These are phyloP conservation scores for Basidiobolus meristosporus DNA, from an alignment of 371 early-diverging fungal genomes.

Conservation along the genomic window DNA sequence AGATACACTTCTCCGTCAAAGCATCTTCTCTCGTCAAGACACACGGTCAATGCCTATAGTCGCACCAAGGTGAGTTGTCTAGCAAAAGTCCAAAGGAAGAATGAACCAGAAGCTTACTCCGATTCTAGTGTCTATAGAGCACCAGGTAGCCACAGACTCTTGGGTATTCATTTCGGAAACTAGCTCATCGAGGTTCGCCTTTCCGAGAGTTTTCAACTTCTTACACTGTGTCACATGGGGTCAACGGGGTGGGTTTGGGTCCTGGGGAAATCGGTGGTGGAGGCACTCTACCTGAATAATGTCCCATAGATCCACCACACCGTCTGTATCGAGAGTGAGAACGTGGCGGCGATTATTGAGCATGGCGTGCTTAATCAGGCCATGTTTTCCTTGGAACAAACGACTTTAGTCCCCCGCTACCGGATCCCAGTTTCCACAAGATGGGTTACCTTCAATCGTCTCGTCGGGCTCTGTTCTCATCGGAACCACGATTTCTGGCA, in stretches of 20 bases:
- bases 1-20: slow-evolving; percentile 74
- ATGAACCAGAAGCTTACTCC: slow-evolving; percentile 26
- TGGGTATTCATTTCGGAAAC: slow-evolving; percentile 28
- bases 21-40: slow-evolving; percentile 57
- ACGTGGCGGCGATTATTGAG: slow-evolving; percentile 74
- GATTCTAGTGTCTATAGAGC: slow-evolving; percentile 72
- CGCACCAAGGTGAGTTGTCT: neutral
- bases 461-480: too few relatives aligned
- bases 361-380: slow-evolving; percentile 38
- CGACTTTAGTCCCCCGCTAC: too few relatives aligned
- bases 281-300: slow-evolving; percentile 40
- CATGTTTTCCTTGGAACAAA: slow-evolving; percentile 32
- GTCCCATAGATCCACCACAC: slow-evolving; percentile 79
- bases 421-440: too few relatives aligned
- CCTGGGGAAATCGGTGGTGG: neutral
- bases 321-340: slow-evolving; percentile 66
- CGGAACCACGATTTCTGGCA: too few relatives aligned
- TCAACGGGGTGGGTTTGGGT: neutral
- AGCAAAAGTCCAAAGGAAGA: neutral
- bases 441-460: too few relatives aligned
- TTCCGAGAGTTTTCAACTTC: too few relatives aligned
- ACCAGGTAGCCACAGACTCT: slow-evolving; percentile 81
- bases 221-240: too few relatives aligned
- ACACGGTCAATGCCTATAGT: slow-evolving; percentile 50
- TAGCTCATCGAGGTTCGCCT: neutral